These are phyloP conservation scores for Glutinoglossum americanum DNA, from an alignment of 495 filamentous ascomycete species.

Conservation along the genomic window DNA sequence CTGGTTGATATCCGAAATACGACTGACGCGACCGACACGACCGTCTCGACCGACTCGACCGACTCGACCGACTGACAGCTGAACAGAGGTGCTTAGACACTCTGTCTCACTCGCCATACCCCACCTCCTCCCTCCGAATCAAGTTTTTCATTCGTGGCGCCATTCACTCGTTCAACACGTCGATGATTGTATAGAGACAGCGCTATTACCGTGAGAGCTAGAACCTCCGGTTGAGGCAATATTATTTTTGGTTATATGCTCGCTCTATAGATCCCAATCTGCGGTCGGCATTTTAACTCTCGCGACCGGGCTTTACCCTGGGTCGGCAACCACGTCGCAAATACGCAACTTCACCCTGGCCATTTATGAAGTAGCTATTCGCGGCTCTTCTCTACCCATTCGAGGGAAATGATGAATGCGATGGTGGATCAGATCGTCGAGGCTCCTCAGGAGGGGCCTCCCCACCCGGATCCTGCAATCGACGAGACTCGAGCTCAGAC, in stretches of 20 bases:
- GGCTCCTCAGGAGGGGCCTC: not conserved
- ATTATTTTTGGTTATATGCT: not conserved
- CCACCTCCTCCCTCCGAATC: not conserved
- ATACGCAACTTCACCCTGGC: not conserved
- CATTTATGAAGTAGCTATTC: not conserved
- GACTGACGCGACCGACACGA: not conserved
- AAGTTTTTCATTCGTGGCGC: not conserved
- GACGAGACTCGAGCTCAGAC: not conserved
- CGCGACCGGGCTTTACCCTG: not conserved
- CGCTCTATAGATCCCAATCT: not conserved
- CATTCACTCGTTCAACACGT: not conserved
- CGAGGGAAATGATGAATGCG: not conserved
- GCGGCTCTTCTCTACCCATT: not conserved
- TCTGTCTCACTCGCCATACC: not conserved
- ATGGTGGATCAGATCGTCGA: slow-evolving; percentile 1
- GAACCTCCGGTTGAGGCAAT: not conserved
- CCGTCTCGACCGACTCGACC: too few relatives aligned
- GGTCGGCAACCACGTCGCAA: not conserved
- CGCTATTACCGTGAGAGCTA: not conserved
- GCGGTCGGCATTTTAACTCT: not conserved
- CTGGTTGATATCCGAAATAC: not conserved
- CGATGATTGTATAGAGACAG: not conserved
- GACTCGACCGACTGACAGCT: too few relatives aligned
- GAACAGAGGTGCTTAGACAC: not conserved
- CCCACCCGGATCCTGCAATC: not conserved